Evolutionary conservation across 2,329 filamentous ascomycete species (phyloP).

Genomic region (Penicillium sp.): DNA sequence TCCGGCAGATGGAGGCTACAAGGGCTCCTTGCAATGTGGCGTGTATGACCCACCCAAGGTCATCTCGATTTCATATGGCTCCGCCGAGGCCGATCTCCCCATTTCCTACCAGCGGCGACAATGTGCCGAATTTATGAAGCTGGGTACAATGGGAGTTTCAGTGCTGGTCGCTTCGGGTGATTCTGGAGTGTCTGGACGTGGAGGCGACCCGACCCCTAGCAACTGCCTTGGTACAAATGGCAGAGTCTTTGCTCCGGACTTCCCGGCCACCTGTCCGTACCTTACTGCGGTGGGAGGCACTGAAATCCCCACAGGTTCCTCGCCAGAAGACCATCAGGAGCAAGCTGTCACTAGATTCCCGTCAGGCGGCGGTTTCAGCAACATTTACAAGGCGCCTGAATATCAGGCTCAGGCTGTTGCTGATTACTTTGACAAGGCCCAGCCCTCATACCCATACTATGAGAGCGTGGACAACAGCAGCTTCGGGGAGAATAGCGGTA

Average conservation of each 20-base stretch:
- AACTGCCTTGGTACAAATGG: slow-evolving; percentile 30
- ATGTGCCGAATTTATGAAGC: slow-evolving; percentile 42
- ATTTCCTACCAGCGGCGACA: slow-evolving; percentile 32
- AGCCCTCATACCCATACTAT: slow-evolving; percentile 26
- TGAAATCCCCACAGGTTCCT: slow-evolving; percentile 26
- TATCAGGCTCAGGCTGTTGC: slow-evolving; percentile 35
- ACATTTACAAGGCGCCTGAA: slow-evolving; percentile 34
- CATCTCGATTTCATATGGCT: slow-evolving; percentile 32
- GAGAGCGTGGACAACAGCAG: slow-evolving; percentile 26
- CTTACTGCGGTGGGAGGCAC: slow-evolving; percentile 36
- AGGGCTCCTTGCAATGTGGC: slow-evolving; percentile 37
- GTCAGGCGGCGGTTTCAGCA: slow-evolving; percentile 39
- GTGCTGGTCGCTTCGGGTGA: slow-evolving; percentile 43
- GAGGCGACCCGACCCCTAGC: slow-evolving; percentile 23
- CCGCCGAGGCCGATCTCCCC: slow-evolving; percentile 28
- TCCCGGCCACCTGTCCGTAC: slow-evolving; percentile 30
- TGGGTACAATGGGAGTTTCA: slow-evolving; percentile 43
- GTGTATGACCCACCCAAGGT: slow-evolving; percentile 35
- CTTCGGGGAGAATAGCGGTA: slow-evolving; percentile 23
- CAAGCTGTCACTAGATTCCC: slow-evolving; percentile 31
- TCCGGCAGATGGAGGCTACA: slow-evolving; percentile 33
- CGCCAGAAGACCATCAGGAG: slow-evolving; percentile 27
- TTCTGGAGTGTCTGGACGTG: slow-evolving; percentile 34
- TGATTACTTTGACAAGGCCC: slow-evolving; percentile 26
- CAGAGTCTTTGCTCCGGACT: slow-evolving; percentile 33